Evolutionary conservation across 1,139 yeast species (phyloP).

Genomic region (Yamadazyma trypodendri): DNA sequence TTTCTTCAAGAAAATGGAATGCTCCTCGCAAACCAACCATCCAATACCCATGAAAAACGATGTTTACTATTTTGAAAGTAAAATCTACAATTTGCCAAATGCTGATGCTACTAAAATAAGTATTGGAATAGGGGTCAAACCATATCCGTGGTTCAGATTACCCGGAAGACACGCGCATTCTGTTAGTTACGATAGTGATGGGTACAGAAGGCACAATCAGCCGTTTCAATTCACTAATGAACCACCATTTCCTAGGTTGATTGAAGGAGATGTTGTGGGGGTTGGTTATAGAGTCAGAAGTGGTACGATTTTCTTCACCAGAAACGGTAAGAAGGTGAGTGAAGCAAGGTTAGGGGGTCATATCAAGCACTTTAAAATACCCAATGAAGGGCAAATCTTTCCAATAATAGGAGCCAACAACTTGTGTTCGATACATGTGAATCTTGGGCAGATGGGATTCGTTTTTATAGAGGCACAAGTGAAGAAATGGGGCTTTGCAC

Average conservation of each 20-base stretch:
- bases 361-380: constrained; percentile 43
- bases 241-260: constrained; percentile 46
- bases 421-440: constrained; percentile 53
- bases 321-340: constrained; percentile 66
- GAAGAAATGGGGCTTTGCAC: constrained; percentile 66
- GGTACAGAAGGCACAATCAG: constrained; percentile 50
- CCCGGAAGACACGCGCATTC: constrained; percentile 58
- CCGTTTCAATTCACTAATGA: constrained; percentile 41
- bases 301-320: constrained; percentile 65
- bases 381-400: constrained; percentile 41
- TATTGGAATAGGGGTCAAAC: constrained; percentile 48
- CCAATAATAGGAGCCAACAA: constrained; percentile 56
- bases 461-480: constrained; percentile 62
- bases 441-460: constrained; percentile 57
- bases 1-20: constrained; percentile 67
- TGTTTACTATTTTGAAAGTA: constrained; percentile 88
- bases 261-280: constrained; percentile 66
- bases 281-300: constrained; percentile 60
- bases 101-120: constrained; percentile 47
- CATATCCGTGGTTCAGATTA: constrained; percentile 59
- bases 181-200: constrained; percentile 51
- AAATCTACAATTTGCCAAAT: constrained; percentile 55
- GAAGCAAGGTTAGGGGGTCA: constrained; percentile 73
- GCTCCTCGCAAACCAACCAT: constrained; percentile 79
- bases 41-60: constrained; percentile 87